A percentile compares a stretch with the other conserved stretches of the same genome.
These are phyloP conservation scores for Dovyalis caffra DNA, from an alignment of 345 rosid species.

Conservation along the genomic window DNA sequence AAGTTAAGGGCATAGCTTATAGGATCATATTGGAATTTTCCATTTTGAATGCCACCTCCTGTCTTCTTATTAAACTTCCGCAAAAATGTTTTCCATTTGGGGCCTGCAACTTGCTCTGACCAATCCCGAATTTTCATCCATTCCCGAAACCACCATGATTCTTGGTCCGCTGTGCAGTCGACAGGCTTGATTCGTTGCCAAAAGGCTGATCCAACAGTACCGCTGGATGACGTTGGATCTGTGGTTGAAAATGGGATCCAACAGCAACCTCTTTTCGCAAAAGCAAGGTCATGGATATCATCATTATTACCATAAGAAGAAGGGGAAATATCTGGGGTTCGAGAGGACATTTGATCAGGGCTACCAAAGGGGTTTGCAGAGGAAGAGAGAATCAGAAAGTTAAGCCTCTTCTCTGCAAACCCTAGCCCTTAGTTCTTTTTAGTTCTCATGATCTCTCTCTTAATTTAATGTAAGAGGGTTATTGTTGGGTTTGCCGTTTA, in stretches of 20 bases:
- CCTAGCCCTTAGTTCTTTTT: not conserved
- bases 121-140: not conserved
- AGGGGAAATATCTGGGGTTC: too few species aligned
- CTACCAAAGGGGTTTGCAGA: not conserved
- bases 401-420: not conserved
- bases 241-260: not conserved
- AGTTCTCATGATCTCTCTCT: too few species aligned
- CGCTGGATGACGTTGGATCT: not conserved
- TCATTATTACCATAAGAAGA: not conserved
- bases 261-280: not conserved
- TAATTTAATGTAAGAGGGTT: not conserved
- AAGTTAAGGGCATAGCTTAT: conserved; percentile 11
- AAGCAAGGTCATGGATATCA: not conserved
- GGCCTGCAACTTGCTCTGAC: not conserved
- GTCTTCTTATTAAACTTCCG: conserved; percentile 5
- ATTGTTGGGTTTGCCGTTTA: not conserved
- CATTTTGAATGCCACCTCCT: not conserved
- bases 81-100: not conserved
- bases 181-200: not conserved
- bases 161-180: not conserved
- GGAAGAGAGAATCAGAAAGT: not conserved
- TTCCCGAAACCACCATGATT: not conserved
- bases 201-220: not conserved
- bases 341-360: not conserved
- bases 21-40: conserved; percentile 16